Conservation (phyloP, 2,329 filamentous ascomycete genomes). For the Trichoderma guizhouense region DNA sequence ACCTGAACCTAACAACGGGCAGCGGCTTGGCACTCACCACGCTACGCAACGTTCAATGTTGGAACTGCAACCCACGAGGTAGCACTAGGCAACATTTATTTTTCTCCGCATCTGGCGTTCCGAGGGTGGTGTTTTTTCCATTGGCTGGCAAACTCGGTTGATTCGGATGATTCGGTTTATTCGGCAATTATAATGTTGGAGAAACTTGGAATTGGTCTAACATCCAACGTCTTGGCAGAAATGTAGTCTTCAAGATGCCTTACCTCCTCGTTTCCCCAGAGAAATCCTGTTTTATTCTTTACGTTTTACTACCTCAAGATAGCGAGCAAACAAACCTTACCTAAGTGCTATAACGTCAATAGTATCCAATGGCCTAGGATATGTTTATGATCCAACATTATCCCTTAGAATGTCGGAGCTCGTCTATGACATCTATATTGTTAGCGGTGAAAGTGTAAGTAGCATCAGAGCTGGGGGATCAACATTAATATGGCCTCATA, state of each 20-base stretch:
- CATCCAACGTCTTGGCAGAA: background rate
- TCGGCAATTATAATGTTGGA: background rate
- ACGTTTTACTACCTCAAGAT: background rate
- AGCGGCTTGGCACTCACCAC: background rate
- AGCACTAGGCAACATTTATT: background rate
- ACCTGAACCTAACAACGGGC: background rate
- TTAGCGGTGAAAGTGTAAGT: background rate
- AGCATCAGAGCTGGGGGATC: background rate
- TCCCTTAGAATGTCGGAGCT: background rate
- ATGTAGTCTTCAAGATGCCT: background rate
- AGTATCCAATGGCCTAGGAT: background rate
- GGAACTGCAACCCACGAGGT: background rate
- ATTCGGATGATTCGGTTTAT: background rate
- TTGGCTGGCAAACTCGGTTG: background rate
- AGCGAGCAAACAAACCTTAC: background rate
- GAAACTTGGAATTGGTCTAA: background rate
- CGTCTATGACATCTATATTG: background rate
- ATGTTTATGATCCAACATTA: background rate
- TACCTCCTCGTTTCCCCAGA: background rate
- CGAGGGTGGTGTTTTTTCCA: background rate
- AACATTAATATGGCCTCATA: background rate
- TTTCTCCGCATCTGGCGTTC: background rate
- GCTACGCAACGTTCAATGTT: conserved; percentile 38
- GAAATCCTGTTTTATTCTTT: background rate
- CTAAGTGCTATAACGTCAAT: background rate